These are phyloP conservation scores for Neofusicoccum kwambonambiense DNA, from an alignment of 2,329 filamentous ascomycete genomes.

Conservation along the genomic window DNA sequence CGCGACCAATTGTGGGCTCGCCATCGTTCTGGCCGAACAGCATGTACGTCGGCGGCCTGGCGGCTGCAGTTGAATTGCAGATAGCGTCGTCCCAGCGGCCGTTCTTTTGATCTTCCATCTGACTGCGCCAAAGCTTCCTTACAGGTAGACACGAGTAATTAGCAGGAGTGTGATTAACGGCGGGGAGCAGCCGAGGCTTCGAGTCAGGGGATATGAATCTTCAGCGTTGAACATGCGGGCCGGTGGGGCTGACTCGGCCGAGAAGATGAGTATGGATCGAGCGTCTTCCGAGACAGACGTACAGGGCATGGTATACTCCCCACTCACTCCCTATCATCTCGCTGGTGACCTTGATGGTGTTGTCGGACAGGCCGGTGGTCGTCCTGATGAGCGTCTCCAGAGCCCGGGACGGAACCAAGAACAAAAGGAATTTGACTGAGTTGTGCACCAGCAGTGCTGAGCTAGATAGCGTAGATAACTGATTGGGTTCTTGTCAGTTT, in stretches of 20 bases:
- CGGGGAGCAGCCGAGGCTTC: background rate
- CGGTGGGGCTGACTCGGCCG: too few species aligned
- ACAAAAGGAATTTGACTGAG: background rate
- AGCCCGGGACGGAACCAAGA: background rate
- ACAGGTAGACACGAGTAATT: background rate
- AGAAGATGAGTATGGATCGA: too few species aligned
- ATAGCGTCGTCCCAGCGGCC: slow-evolving; percentile 4
- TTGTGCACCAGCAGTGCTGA: background rate
- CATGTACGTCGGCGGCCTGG: background rate
- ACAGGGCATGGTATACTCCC: slow-evolving; percentile 6
- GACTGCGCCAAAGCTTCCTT: background rate
- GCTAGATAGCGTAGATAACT: background rate
- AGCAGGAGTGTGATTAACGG: background rate
- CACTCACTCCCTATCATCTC: slow-evolving; percentile 1
- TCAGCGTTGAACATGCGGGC: background rate
- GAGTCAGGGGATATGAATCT: background rate
- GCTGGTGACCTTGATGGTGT: background rate
- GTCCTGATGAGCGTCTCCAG: background rate
- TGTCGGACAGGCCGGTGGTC: background rate
- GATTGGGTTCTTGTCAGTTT: background rate
- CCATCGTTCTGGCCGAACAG: background rate
- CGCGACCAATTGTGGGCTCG: background rate
- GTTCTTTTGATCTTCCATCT: background rate
- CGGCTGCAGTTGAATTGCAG: background rate
- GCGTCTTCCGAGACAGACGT: background rate